phyloP scores from a whole-genome alignment of 805 yeast genomes.

The Candida cerambycidarum region DNA sequence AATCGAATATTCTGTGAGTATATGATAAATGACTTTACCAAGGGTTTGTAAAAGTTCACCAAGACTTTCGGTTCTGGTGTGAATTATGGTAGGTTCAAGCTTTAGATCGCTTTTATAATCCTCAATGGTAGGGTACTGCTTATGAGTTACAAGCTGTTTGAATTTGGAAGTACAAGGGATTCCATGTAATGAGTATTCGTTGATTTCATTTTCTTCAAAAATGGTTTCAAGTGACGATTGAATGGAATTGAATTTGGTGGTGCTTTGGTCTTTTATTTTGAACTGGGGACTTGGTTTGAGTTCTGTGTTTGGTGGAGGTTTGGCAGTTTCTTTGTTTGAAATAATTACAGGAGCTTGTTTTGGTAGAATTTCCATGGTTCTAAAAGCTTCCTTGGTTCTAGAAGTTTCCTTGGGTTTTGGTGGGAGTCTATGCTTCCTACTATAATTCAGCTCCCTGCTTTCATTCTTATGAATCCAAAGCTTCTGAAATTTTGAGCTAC shows the following conservation, averaged over 20 bases:
- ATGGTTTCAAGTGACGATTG: slow-evolving; percentile 6
- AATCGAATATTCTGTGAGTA: not conserved
- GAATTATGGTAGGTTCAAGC: not conserved
- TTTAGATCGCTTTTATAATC: slow-evolving; percentile 2
- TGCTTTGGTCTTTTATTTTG: not conserved
- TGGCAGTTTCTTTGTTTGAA: not conserved
- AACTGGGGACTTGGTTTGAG: too few relatives aligned
- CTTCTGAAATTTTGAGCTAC: not conserved
- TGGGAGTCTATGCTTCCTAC: too few relatives aligned
- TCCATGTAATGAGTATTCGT: slow-evolving; percentile 9
- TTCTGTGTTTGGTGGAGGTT: not conserved
- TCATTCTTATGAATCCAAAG: not conserved
- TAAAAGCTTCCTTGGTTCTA: too few relatives aligned
- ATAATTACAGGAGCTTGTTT: too few relatives aligned
- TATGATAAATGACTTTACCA: not conserved
- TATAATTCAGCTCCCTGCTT: too few relatives aligned
- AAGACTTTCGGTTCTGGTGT: not conserved
- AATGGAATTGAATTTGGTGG: not conserved
- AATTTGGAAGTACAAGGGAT: slow-evolving; percentile 8
- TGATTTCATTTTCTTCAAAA: slow-evolving; percentile 7
- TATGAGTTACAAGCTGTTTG: slow-evolving; percentile 8
- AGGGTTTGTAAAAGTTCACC: not conserved
- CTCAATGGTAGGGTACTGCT: slow-evolving; percentile 1
- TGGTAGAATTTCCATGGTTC: too few relatives aligned
- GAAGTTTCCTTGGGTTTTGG: too few relatives aligned